These are phyloP conservation scores for Pseudozyma hubeiensis DNA, from an alignment of 1,284 basidiomycete genomes.

Conservation along the genomic window DNA sequence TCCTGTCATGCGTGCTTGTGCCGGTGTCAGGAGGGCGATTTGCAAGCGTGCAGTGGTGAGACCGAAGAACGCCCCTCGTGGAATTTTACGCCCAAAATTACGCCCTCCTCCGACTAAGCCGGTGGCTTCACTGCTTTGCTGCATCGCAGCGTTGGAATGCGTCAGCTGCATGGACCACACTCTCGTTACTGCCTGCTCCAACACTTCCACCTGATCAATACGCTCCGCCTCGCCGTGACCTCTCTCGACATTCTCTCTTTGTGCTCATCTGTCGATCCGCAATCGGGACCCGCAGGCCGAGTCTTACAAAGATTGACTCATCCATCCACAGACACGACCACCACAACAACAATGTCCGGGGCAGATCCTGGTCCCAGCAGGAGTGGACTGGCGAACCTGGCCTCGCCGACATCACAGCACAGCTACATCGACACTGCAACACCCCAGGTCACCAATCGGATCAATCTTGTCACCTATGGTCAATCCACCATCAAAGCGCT, in stretches of 20 bases:
- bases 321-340: background rate
- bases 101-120: background rate
- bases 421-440: slow-evolving; percentile 22
- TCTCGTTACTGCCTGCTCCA: too few species aligned
- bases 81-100: slow-evolving; percentile 13
- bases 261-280: too few species aligned
- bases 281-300: too few species aligned
- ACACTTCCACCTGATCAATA: too few species aligned
- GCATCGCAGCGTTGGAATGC: too few species aligned
- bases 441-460: slow-evolving; percentile 36
- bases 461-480: slow-evolving; percentile 60
- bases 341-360: slow-evolving; percentile 16
- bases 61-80: background rate
- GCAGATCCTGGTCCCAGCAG: slow-evolving; percentile 28
- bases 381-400: slow-evolving; percentile 3
- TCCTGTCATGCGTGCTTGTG: background rate
- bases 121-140: too few species aligned
- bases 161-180: too few species aligned
- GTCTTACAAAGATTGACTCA: background rate
- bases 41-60: background rate
- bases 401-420: slow-evolving; percentile 11
- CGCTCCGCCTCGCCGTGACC: too few species aligned
- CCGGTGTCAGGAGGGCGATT: too few species aligned
- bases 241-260: too few species aligned
- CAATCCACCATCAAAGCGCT: slow-evolving; percentile 61